These are phyloP conservation scores for Globisporangium acanthophoron DNA, from an alignment of 352 stramenopile genomes.

Conservation along the genomic window DNA sequence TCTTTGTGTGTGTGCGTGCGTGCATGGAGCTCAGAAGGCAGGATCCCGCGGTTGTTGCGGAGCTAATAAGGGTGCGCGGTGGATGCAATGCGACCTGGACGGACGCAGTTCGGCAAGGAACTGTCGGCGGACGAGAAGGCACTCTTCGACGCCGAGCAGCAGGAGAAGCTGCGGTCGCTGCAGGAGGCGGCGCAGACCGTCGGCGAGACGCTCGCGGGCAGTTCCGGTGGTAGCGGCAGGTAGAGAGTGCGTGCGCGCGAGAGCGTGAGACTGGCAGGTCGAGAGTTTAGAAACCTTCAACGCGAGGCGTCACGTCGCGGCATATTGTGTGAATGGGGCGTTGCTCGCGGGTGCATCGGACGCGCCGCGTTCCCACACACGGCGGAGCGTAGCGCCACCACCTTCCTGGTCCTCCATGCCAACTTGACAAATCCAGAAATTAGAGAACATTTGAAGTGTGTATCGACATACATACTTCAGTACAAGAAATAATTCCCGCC, in stretches of 20 bases:
- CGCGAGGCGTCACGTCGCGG: not conserved
- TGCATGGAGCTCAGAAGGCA: not conserved
- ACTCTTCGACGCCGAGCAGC: constrained; percentile 61
- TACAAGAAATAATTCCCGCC: not conserved
- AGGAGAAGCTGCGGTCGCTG: constrained; percentile 62
- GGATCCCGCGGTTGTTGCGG: too few species aligned
- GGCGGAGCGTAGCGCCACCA: too few species aligned
- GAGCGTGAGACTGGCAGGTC: not conserved
- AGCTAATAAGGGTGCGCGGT: not conserved
- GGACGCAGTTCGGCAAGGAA: constrained; percentile 52
- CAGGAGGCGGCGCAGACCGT: constrained; percentile 66
- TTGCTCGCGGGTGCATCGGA: too few species aligned
- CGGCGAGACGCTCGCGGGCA: constrained; percentile 42
- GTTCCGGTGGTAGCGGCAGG: constrained; percentile 3
- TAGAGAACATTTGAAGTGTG: too few species aligned
- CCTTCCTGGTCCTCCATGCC: too few species aligned
- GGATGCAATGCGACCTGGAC: not conserved
- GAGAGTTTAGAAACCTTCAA: not conserved
- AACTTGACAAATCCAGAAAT: too few species aligned
- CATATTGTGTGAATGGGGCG: too few species aligned
- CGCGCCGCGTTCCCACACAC: too few species aligned
- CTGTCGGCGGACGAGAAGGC: constrained; percentile 50
- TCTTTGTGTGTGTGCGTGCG: not conserved
- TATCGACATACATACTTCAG: too few species aligned
- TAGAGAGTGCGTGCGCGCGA: not conserved